These are phyloP conservation scores for Pisolithus thermaeus DNA, from an alignment of 1,284 basidiomycete species.

Conservation along the genomic window DNA sequence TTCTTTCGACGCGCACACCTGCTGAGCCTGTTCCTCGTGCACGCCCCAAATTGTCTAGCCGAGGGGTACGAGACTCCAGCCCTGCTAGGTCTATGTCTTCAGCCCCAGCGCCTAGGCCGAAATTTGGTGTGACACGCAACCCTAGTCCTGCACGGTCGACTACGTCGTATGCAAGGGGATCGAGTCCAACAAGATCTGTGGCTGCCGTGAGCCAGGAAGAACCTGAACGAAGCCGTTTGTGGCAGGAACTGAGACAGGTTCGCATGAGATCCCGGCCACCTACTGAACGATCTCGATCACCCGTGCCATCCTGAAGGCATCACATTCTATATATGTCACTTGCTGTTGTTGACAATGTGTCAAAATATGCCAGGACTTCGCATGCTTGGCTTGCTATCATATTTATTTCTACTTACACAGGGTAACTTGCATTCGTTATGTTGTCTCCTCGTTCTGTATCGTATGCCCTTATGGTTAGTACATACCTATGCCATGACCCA, in stretches of 20 bases:
- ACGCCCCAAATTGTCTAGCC: conserved; percentile 25
- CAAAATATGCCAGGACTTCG: conserved; percentile 14
- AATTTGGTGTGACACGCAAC: conserved; percentile 20
- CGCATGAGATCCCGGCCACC: conserved; percentile 42
- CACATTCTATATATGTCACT: conserved; percentile 10
- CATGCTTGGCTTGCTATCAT: neutral
- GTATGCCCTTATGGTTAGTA: conserved; percentile 2
- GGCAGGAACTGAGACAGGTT: conserved; percentile 54
- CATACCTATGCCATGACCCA: neutral
- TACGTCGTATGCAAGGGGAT: conserved; percentile 21
- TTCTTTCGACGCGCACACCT: conserved; percentile 35
- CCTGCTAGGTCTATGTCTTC: conserved; percentile 36
- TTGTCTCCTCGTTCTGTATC: conserved; percentile 3
- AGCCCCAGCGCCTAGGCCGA: conserved; percentile 14
- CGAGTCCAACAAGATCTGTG: conserved; percentile 27
- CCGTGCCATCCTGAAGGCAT: conserved; percentile 31
- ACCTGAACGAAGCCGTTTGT: conserved; percentile 43
- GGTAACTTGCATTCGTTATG: conserved; percentile 2
- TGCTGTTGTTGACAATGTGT: conserved; percentile 28
- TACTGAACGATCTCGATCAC: conserved; percentile 34
- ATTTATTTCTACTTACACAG: conserved; percentile 2
- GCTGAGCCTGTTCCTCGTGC: conserved; percentile 24
- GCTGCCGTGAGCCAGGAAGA: conserved; percentile 21
- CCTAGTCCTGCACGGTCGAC: conserved; percentile 27
- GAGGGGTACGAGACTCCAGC: conserved; percentile 32